Evolutionary conservation across 495 filamentous ascomycete species (phyloP).

Genomic region (Hamigera avellanea): DNA sequence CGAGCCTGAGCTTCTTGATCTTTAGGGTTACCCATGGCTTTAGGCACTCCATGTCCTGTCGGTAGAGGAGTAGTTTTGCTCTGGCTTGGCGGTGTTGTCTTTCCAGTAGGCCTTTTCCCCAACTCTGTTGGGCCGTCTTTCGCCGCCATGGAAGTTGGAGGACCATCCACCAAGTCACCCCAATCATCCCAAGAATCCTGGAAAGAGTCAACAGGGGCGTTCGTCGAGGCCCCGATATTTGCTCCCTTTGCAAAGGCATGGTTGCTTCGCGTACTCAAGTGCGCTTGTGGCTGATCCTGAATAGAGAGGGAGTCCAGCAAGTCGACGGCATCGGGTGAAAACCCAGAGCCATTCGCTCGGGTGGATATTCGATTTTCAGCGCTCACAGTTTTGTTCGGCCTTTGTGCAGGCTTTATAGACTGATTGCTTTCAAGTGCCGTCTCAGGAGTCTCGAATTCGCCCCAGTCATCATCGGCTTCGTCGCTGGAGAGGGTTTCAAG

Average conservation of each 20-base stretch:
- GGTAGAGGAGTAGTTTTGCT: no score
- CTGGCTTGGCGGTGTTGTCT: no score
- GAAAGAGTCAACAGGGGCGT: conserved; percentile 37
- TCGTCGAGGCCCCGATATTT: conserved; percentile 13
- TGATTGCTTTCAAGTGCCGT: conserved; percentile 45
- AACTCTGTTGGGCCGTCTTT: no score
- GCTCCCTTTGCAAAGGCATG: no score
- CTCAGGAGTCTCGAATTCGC: conserved; percentile 57
- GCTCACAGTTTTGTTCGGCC: conserved; percentile 1
- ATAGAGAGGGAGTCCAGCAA: conserved; percentile 15
- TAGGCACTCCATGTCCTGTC: no score
- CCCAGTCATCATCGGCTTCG: conserved; percentile 58
- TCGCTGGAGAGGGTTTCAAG: conserved; percentile 17
- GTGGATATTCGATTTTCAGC: neutral
- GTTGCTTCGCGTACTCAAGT: no score
- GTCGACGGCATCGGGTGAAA: conserved; percentile 5
- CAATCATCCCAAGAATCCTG: conserved; percentile 19
- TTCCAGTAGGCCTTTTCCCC: no score
- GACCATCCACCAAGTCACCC: conserved; percentile 29
- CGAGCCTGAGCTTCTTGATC: no score
- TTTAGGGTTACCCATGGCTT: no score
- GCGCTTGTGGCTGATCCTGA: neutral
- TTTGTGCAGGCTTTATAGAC: conserved; percentile 3
- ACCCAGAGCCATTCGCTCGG: neutral
- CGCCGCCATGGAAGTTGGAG: conserved; percentile 2